Percentiles rank a stretch among this genome's conserved stretches.
Evolutionary conservation across 208 protist species (phyloP).

Genomic region (Crithidia fasciculata): DNA sequence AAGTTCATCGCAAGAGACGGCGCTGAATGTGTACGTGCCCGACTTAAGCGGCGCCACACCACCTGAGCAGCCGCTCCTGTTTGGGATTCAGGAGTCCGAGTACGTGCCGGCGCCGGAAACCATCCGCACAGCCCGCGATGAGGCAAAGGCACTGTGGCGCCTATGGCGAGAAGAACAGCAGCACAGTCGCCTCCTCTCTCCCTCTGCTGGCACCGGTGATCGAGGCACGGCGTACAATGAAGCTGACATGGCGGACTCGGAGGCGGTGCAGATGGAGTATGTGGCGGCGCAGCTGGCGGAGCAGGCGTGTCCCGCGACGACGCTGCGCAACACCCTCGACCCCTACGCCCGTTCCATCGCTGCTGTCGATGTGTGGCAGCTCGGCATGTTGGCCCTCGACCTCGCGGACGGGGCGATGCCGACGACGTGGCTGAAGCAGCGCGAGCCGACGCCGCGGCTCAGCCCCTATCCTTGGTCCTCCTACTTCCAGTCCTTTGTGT

Average conservation of each 20-base stretch:
- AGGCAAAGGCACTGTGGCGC: constrained; percentile 23
- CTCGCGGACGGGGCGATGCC: constrained; percentile 62
- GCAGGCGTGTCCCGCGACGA: constrained; percentile 17
- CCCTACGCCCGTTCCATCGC: constrained; percentile 24
- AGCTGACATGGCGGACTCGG: not conserved
- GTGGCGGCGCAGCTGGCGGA: constrained; percentile 15
- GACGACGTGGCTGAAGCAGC: constrained; percentile 49
- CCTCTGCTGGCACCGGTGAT: not conserved
- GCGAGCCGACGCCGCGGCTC: constrained; percentile 42
- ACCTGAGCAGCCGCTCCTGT: constrained; percentile 22
- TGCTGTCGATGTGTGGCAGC: constrained; percentile 72
- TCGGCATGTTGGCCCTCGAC: constrained; percentile 75
- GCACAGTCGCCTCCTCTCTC: not conserved
- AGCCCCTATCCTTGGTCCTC: constrained; percentile 43
- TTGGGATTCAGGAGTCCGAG: constrained; percentile 31
- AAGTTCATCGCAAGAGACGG: not conserved
- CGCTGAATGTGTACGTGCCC: constrained; percentile 11
- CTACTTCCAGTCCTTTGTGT: constrained; percentile 71
- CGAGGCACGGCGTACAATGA: not conserved
- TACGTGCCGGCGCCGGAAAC: constrained; percentile 37
- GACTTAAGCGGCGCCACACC: constrained; percentile 6
- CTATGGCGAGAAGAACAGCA: constrained; percentile 20
- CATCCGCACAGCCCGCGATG: constrained; percentile 21
- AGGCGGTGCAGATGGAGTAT: constrained; percentile 13
- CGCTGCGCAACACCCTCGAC: constrained; percentile 35